Evolutionary conservation across 805 yeast species (phyloP), one percentile per base, ranked within the genome.

Genomic region (Candida tallmaniae): DNA sequence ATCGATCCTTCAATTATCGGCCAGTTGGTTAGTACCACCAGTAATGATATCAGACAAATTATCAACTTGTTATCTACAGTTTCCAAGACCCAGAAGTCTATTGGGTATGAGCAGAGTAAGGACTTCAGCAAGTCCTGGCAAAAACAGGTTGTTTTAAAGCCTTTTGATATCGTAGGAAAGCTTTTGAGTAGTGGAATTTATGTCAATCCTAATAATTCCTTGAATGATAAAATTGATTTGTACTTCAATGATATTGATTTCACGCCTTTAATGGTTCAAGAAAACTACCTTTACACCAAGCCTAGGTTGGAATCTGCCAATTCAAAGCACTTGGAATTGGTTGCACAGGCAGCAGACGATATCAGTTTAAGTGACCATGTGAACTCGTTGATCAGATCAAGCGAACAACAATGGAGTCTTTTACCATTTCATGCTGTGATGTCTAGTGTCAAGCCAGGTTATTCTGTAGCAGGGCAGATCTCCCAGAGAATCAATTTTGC

Each of bases 171-270:
- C 40, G 74, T 83, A 1, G 82, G 78, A 17, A 76, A 74, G 46
- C 61, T 86, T 27, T 66, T 90, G 31, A 58, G 56, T 28, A 82
- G 81, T 0, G 72, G 73, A 15, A 68, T 76, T 11, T 83, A 78
- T 56, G 65, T 78, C 36, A 62, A 60, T 45, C 62, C 74, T 2
- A 58, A 62, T n/a, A 70, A 74, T 38, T 68, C 79, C 2, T 56
- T 90, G 42, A 83, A 80, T 56, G 95, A 87, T 43, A 84, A 87
- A 53, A 80, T 90, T 50, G 90, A 84, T 48, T 70, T 87, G 34
- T 93, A 88, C 54, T 93, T 93, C 66, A 88, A 87, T 58, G 98
- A 93, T 59, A 84, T 86, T 60, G 96, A 88, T 52, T 83, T 93
- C 54, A 80, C 95, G 1, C 97, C 98, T 4, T 68, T 90, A 41